These are phyloP conservation scores for Filobasidium wieringae DNA, from an alignment of 768 basidiomycete genomes.

Conservation along the genomic window DNA sequence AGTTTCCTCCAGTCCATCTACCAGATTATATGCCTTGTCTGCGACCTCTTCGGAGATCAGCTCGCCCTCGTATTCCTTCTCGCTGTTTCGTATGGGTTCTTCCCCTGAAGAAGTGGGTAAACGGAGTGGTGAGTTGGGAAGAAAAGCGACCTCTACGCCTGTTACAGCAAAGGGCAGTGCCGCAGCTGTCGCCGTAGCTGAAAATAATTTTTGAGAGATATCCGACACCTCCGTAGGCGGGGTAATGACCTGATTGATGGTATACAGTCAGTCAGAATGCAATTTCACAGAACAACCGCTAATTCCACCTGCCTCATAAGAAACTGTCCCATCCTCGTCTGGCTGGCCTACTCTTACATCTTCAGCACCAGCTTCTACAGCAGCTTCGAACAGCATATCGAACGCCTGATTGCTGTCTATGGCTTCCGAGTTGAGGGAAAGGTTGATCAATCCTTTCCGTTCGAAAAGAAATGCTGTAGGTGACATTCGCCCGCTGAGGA, in stretches of 20 bases:
- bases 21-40: slow-evolving; percentile 19
- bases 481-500: slow-evolving; percentile 24
- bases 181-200: slow-evolving; percentile 14
- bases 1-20: slow-evolving; percentile 31
- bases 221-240: slow-evolving; percentile 12
- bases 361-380: slow-evolving; percentile 32
- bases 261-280: not conserved
- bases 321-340: slow-evolving; percentile 14
- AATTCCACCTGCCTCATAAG: slow-evolving; percentile 2
- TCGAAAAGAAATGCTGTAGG: slow-evolving; percentile 33
- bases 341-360: slow-evolving; percentile 26
- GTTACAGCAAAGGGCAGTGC: slow-evolving; percentile 13
- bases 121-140: slow-evolving; percentile 22
- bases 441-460: slow-evolving; percentile 27
- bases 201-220: too few species aligned
- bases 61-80: slow-evolving; percentile 14
- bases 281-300: not conserved
- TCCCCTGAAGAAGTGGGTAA: slow-evolving; percentile 1
- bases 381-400: slow-evolving; percentile 33
- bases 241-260: slow-evolving; percentile 19
- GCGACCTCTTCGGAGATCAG: slow-evolving; percentile 25
- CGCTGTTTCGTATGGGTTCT: not conserved
- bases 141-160: slow-evolving; percentile 25
- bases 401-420: slow-evolving; percentile 12
- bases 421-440: slow-evolving; percentile 7